A percentile compares a stretch with the other conserved stretches of the same genome.
Conservation (phyloP, 2,329 filamentous ascomycete species). For the Scedosporium apiospermum region DNA sequence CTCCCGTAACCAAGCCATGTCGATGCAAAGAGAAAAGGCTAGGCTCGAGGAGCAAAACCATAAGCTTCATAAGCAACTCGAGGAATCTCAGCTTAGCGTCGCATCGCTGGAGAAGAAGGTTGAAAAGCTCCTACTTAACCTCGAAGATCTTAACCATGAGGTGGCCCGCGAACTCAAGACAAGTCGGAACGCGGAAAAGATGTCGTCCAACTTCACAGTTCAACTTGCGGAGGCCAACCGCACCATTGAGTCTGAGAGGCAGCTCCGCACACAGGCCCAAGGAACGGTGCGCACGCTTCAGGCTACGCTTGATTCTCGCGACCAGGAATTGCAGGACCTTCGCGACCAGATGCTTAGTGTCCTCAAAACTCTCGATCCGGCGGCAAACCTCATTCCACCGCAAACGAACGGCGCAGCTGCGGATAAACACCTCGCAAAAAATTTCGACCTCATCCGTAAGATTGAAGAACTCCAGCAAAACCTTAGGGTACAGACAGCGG, state of each 20-base stretch:
- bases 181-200: conserved; percentile 82
- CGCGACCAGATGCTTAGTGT: conserved; percentile 71
- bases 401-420: conserved; percentile 43
- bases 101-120: conserved; percentile 86
- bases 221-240: conserved; percentile 86
- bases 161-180: conserved; percentile 82
- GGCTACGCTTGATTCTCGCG: conserved; percentile 64
- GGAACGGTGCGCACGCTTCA: conserved; percentile 76
- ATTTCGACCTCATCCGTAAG: conserved; percentile 76
- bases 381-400: conserved; percentile 48
- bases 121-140: conserved; percentile 77
- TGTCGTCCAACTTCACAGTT: conserved; percentile 66
- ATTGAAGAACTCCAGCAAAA: conserved; percentile 85
- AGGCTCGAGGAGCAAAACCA: conserved; percentile 75
- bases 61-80: conserved; percentile 73
- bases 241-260: conserved; percentile 81
- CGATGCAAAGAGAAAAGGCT: conserved; percentile 73
- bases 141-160: conserved; percentile 91
- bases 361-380: conserved; percentile 80
- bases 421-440: conserved; percentile 60
- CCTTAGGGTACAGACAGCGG: conserved; percentile 73
- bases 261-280: conserved; percentile 77
- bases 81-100: conserved; percentile 73
- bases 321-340: conserved; percentile 72
- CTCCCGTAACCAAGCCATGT: conserved; percentile 64